Conservation (phyloP, 495 filamentous ascomycete species). For the Xylaria scruposa region DNA sequence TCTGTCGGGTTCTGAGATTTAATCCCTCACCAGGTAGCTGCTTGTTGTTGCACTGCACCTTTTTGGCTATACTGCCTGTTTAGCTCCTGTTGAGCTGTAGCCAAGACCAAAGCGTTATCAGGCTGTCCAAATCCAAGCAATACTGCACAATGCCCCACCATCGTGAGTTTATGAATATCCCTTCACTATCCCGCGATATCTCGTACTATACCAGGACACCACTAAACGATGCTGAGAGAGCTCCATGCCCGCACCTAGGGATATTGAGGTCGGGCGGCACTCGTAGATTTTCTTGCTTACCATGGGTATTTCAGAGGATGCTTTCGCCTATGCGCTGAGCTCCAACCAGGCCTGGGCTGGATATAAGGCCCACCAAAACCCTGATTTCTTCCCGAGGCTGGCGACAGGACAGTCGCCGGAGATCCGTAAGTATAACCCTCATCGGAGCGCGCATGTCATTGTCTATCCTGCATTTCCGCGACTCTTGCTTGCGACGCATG, state of each 20-base stretch:
- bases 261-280: not conserved
- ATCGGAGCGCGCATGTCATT: not conserved
- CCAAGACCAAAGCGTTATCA: conserved; percentile 19
- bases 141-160: conserved; percentile 16
- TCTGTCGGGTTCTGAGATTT: not conserved
- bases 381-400: conserved; percentile 74
- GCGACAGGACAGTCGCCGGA: conserved; percentile 72
- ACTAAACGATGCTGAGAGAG: not conserved
- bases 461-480: not conserved
- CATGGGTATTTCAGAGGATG: conserved; percentile 50
- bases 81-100: conserved; percentile 3
- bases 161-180: conserved; percentile 16
- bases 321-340: conserved; percentile 61
- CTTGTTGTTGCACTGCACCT: not conserved
- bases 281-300: conserved; percentile 32
- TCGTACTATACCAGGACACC: not conserved
- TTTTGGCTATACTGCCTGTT: not conserved
- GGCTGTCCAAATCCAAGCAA: conserved; percentile 5
- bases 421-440: conserved; percentile 59
- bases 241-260: not conserved
- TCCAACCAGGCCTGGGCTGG: conserved; percentile 77
- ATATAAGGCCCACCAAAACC: conserved; percentile 68
- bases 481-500: not conserved
- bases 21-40: conserved; percentile 7
- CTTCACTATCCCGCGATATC: not conserved